Base-by-base conservation (phyloP, 805 yeast genomes). In the Candida manassasensis region DNA sequence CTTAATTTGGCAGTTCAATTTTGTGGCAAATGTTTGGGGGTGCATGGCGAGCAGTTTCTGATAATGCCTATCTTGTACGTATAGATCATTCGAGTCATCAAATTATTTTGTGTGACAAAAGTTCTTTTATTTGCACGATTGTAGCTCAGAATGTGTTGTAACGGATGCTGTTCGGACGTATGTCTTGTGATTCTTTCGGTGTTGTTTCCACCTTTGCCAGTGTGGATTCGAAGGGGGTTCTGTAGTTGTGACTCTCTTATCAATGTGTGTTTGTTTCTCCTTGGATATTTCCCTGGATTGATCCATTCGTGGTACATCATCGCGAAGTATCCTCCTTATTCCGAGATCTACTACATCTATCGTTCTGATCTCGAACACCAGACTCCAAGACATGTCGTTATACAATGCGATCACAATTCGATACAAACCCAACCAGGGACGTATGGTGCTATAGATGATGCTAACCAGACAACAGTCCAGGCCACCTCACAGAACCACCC, bases 141-240 rank as follows among this genome's bases (percentile, higher is more conserved):
- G n/a, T n/a, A n/a, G 6, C 6, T 24, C 12, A 24, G 12, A 6
- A 24, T 38, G 38, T 34, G 41, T 21, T 39, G 39, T 45, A 54
- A 60, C 53, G 57, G 49, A 19, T 66, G 70, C 39, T 44, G 62
- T 22, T 54, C 70, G 3, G 89, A 83, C 52, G 51, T 78, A n/a
- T 52, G 77, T 10, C 71, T 84, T 11, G 76, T 79, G 38, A 44
- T 78, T 1, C 52, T 79, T 6, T 80, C 86, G 3, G 68, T 81
- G 33, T 64, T 83, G 34, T 68, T 80, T 50, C 93, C 94, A 2
- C 93, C 93, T 0, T 63, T 83, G 9, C 84, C 89, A 0, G 88
- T 84, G 8, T 58, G 78, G 55, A 66, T 81, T 24, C 68, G 87
- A 50, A 61, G 77, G 32, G 93, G 93, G 1, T 35, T 73, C 11